Evolutionary conservation across 768 basidiomycete genomes (phyloP).

Genomic region (Sutorius australiensis): DNA sequence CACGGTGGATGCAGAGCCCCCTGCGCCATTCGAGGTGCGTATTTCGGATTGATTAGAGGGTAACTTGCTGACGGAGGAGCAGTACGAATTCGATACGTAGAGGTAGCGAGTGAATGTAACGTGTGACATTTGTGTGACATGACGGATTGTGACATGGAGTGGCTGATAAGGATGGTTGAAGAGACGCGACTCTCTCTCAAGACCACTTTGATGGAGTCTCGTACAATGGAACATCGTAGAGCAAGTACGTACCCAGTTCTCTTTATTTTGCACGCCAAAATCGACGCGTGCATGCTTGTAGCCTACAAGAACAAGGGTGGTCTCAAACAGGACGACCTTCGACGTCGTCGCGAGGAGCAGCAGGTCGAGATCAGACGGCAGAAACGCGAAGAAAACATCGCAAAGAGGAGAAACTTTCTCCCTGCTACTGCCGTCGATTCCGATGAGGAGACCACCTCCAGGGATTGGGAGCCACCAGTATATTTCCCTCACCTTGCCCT

Average conservation of each 20-base stretch:
- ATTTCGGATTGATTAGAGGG: background rate
- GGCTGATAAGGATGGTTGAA: slow-evolving; percentile 26
- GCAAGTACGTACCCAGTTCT: slow-evolving; percentile 47
- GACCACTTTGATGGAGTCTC: slow-evolving; percentile 46
- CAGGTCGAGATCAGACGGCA: slow-evolving; percentile 98
- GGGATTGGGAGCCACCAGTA: slow-evolving; percentile 77
- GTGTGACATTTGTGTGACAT: slow-evolving; percentile 16
- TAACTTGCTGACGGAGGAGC: slow-evolving; percentile 20
- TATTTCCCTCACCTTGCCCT: slow-evolving; percentile 11
- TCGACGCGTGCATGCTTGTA: slow-evolving; percentile 42
- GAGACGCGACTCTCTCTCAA: slow-evolving; percentile 12
- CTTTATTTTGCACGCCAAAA: slow-evolving; percentile 18
- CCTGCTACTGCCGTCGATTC: slow-evolving; percentile 74
- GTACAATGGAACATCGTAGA: slow-evolving; percentile 72
- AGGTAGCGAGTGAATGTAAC: background rate
- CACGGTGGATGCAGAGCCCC: slow-evolving; percentile 69
- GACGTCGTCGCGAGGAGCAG: slow-evolving; percentile 95
- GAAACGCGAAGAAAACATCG: slow-evolving; percentile 98
- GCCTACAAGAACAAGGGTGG: slow-evolving; percentile 91
- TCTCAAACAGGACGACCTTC: slow-evolving; percentile 88
- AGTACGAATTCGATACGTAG: slow-evolving; percentile 78
- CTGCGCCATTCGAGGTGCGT: slow-evolving; percentile 81
- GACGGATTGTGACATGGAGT: slow-evolving; percentile 21
- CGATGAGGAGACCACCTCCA: slow-evolving; percentile 79
- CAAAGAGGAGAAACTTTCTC: slow-evolving; percentile 93